Percentiles rank a stretch among this genome's conserved stretches.
These are phyloP conservation scores for Epichloe hybrida DNA, from an alignment of 2,329 filamentous ascomycete species.

Conservation along the genomic window DNA sequence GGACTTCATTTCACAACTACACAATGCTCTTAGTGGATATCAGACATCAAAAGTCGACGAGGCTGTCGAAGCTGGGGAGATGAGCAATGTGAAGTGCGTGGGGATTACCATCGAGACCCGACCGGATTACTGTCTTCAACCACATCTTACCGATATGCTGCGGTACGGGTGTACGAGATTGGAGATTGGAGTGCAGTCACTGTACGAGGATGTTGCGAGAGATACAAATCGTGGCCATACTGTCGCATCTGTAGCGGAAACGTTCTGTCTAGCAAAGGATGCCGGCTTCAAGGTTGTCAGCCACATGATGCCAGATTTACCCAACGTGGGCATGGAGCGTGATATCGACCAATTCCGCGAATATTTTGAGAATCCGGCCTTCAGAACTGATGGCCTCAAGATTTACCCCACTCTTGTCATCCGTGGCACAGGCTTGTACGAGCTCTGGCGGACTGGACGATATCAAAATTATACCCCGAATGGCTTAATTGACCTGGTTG, in stretches of 20 bases:
- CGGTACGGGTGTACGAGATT: constrained; percentile 94
- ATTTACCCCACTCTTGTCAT: constrained; percentile 98
- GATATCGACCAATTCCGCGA: constrained; percentile 94
- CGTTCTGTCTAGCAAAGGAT: constrained; percentile 93
- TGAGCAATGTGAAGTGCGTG: constrained; percentile 95
- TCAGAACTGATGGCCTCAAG: constrained; percentile 92
- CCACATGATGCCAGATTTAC: constrained; percentile 99
- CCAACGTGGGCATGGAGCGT: constrained; percentile 96
- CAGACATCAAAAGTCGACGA: constrained; percentile 91
- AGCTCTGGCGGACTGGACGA: constrained; percentile 89
- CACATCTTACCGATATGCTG: constrained; percentile 91
- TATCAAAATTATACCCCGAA: constrained; percentile 99
- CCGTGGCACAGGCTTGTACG: constrained; percentile 88
- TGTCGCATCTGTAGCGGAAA: constrained; percentile 87
- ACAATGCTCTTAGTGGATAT: constrained; percentile 94
- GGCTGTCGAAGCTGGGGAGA: constrained; percentile 83
- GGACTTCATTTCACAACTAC: constrained; percentile 85
- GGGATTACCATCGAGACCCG: constrained; percentile 97
- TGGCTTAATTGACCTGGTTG: constrained; percentile 86
- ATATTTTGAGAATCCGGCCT: constrained; percentile 93
- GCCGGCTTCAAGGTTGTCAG: constrained; percentile 98
- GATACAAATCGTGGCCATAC: constrained; percentile 97
- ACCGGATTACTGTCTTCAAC: constrained; percentile 90
- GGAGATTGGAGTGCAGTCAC: constrained; percentile 87
- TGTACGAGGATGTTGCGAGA: constrained; percentile 96